Evolutionary conservation across 805 yeast species (phyloP).

Genomic region (Candida vartiovaarae): DNA sequence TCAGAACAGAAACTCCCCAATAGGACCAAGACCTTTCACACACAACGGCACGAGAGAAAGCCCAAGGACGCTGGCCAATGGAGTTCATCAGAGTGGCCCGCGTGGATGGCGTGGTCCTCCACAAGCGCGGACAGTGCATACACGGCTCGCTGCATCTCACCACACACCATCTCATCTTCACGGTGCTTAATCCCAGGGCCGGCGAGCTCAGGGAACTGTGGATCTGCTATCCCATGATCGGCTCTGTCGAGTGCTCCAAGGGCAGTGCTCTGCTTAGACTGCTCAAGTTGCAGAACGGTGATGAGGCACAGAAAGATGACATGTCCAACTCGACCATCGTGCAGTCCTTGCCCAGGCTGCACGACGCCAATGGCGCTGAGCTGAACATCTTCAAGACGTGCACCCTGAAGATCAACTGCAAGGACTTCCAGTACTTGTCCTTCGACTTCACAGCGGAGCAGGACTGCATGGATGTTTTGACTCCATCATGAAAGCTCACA

Average conservation of each 20-base stretch:
- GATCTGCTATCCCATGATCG: slow-evolving; percentile 85
- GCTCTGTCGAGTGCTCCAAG: slow-evolving; percentile 37
- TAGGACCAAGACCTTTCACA: no score
- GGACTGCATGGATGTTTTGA: slow-evolving; percentile 63
- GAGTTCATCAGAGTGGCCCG: slow-evolving; percentile 24
- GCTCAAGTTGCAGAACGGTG: slow-evolving; percentile 3
- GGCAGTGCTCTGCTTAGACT: slow-evolving; percentile 36
- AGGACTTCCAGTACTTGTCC: slow-evolving; percentile 78
- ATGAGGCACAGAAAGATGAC: slow-evolving; percentile 7
- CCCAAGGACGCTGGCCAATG: slow-evolving; percentile 5
- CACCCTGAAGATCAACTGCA: slow-evolving; percentile 64
- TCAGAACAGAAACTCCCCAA: no score
- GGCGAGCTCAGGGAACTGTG: slow-evolving; percentile 57
- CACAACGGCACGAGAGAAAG: no score
- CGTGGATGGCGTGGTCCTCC: slow-evolving; percentile 45
- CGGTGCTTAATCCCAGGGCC: slow-evolving; percentile 21
- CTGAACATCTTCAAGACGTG: slow-evolving; percentile 31
- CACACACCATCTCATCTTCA: slow-evolving; percentile 69
- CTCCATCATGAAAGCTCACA: slow-evolving; percentile 60
- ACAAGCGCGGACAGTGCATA: slow-evolving; percentile 48
- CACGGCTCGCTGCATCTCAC: slow-evolving; percentile 62
- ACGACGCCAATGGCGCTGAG: slow-evolving; percentile 10
- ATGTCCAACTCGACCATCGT: slow-evolving; percentile 6
- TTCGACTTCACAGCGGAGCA: slow-evolving; percentile 59
- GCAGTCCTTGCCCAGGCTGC: slow-evolving; percentile 13